Evolutionary conservation across 805 yeast species (phyloP).

Genomic region (Candida ficus): DNA sequence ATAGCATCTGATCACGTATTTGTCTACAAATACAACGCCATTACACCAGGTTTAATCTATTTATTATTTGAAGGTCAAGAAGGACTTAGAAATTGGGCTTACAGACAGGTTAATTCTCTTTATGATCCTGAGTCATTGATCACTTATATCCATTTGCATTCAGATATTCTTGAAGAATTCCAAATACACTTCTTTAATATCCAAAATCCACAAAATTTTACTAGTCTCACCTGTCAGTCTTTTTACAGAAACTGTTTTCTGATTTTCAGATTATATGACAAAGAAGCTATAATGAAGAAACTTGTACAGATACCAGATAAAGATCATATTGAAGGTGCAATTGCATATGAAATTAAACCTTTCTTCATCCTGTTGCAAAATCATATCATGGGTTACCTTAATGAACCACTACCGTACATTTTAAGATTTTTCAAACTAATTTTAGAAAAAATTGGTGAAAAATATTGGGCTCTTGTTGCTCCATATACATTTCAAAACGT

Average conservation of each 20-base stretch:
- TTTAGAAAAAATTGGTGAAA: slow-evolving; percentile 35
- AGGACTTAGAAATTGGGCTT: slow-evolving; percentile 45
- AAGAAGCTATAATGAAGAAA: slow-evolving; percentile 29
- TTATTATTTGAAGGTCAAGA: slow-evolving; percentile 50
- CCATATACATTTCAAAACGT: slow-evolving; percentile 53
- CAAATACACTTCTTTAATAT: slow-evolving; percentile 44
- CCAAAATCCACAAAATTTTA: slow-evolving; percentile 48
- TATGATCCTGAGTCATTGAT: slow-evolving; percentile 6
- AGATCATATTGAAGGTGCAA: slow-evolving; percentile 17
- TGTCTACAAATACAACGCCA: slow-evolving; percentile 17
- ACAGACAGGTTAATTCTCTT: slow-evolving; percentile 25
- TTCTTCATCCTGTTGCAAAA: slow-evolving; percentile 39
- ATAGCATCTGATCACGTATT: slow-evolving; percentile 26
- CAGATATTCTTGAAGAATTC: slow-evolving; percentile 50
- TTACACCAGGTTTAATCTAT: slow-evolving; percentile 49
- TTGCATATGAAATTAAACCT: slow-evolving; percentile 31
- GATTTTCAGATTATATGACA: slow-evolving; percentile 32
- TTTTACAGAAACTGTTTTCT: slow-evolving; percentile 45
- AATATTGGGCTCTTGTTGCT: slow-evolving; percentile 51
- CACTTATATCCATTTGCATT: slow-evolving; percentile 23
- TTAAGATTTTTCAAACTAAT: slow-evolving; percentile 47
- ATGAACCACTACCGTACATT: slow-evolving; percentile 37
- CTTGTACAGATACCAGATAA: slow-evolving; percentile 24
- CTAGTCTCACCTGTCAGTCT: slow-evolving; percentile 31
- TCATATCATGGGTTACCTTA: slow-evolving; percentile 46